Evolutionary conservation across 352 stramenopile genomes (phyloP).

Genomic region (Globisporangium barbulae): DNA sequence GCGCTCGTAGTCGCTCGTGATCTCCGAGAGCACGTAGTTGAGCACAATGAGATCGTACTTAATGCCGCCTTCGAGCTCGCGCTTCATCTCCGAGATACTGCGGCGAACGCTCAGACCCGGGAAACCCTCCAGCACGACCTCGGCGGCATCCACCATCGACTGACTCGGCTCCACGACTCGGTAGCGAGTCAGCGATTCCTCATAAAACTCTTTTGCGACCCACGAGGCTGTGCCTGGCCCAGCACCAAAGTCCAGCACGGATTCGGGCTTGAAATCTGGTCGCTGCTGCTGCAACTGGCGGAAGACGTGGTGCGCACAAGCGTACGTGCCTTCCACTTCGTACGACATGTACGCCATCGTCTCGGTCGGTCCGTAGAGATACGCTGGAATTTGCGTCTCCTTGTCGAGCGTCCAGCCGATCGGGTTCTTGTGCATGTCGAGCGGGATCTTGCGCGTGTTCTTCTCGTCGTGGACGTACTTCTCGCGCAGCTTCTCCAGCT

Average conservation of each 20-base stretch:
- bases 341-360: constrained; percentile 72
- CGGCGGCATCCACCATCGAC: constrained; percentile 79
- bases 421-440: constrained; percentile 77
- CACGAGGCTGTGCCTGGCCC: constrained; percentile 74
- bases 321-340: constrained; percentile 73
- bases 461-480: constrained; percentile 44
- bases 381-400: constrained; percentile 56
- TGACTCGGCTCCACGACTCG: constrained; percentile 82
- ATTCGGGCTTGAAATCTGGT: constrained; percentile 56
- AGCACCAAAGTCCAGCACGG: constrained; percentile 75
- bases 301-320: constrained; percentile 66
- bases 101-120: constrained; percentile 69
- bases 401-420: constrained; percentile 79
- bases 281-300: constrained; percentile 51
- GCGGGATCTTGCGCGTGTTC: constrained; percentile 49
- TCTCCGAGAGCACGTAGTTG: constrained; percentile 78
- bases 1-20: constrained; percentile 82
- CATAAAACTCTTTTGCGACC: constrained; percentile 72
- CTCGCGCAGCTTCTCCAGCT: constrained; percentile 67
- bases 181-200: constrained; percentile 55
- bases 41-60: constrained; percentile 77
- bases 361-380: constrained; percentile 65
- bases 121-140: constrained; percentile 73
- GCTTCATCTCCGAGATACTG: constrained; percentile 69
- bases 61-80: constrained; percentile 60